These are phyloP conservation scores for Rhizopus microsporus DNA, from an alignment of 371 early-diverging fungal genomes.

Conservation along the genomic window DNA sequence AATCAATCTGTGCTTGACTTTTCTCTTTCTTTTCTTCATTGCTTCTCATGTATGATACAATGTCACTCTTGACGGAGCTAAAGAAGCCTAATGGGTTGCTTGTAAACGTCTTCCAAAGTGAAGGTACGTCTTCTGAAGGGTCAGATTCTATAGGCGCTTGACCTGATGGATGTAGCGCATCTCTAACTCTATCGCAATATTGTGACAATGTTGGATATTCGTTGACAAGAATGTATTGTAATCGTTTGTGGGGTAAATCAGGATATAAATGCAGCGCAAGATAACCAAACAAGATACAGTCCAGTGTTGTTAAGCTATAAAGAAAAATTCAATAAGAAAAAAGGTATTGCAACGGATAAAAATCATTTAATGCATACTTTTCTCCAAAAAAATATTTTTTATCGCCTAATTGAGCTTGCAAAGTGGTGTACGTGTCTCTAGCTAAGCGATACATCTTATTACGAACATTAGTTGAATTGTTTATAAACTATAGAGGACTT, in stretches of 20 bases:
- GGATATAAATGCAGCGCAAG: slow-evolving; percentile 66
- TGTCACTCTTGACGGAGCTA: slow-evolving; percentile 39
- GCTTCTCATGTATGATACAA: slow-evolving; percentile 36
- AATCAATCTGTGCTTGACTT: slow-evolving; percentile 55
- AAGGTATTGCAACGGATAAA: background rate
- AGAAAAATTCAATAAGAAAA: background rate
- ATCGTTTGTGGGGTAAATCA: slow-evolving; percentile 62
- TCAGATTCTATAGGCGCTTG: slow-evolving; percentile 37
- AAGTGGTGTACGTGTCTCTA: slow-evolving; percentile 54
- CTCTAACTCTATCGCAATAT: slow-evolving; percentile 60
- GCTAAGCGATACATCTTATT: slow-evolving; percentile 58
- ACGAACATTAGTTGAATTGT: background rate
- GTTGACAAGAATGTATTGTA: slow-evolving; percentile 55
- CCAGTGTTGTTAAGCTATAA: slow-evolving; percentile 60
- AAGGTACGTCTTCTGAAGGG: slow-evolving; percentile 50
- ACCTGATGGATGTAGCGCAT: slow-evolving; percentile 19
- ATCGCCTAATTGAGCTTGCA: slow-evolving; percentile 59
- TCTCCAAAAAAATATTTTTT: slow-evolving; percentile 72
- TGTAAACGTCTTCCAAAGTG: slow-evolving; percentile 53
- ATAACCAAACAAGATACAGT: slow-evolving; percentile 72
- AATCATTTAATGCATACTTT: slow-evolving; percentile 27
- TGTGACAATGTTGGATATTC: slow-evolving; percentile 62
- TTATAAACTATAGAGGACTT: slow-evolving; percentile 8
- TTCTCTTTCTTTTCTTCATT: slow-evolving; percentile 40
- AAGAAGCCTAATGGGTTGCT: slow-evolving; percentile 52